These are phyloP conservation scores for Daldinia caldariorum DNA, from an alignment of 495 filamentous ascomycete genomes.

Conservation along the genomic window DNA sequence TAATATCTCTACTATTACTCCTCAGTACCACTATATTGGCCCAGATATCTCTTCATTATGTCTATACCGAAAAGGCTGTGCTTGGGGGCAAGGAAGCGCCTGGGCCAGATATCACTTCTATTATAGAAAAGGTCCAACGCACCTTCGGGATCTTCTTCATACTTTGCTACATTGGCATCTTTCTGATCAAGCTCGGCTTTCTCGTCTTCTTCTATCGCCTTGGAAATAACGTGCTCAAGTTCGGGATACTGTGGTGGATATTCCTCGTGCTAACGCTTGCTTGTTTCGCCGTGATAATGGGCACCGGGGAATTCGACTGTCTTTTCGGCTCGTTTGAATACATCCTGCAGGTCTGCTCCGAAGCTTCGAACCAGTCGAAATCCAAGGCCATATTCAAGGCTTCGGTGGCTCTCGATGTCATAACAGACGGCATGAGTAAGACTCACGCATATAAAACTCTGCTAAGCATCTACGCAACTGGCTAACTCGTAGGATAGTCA, in stretches of 20 bases:
- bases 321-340: too few species aligned
- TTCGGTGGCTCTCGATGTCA: conserved; percentile 35
- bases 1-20: conserved; percentile 7
- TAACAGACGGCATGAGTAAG: conserved; percentile 44
- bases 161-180: conserved; percentile 18
- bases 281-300: conserved; percentile 20
- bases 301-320: background rate
- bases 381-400: conserved; percentile 9
- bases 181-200: conserved; percentile 47
- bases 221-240: conserved; percentile 33
- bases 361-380: background rate
- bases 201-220: conserved; percentile 49
- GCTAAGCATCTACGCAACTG: too few species aligned
- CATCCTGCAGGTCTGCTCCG: background rate
- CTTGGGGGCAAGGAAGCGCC: too few species aligned
- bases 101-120: too few species aligned
- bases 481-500: too few species aligned
- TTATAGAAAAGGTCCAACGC: background rate
- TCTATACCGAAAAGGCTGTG: too few species aligned
- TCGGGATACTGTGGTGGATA: conserved; percentile 43
- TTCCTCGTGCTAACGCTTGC: conserved; percentile 30
- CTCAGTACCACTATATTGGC: background rate
- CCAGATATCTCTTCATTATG: background rate
- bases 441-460: background rate
- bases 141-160: background rate